A percentile compares a stretch with the other conserved stretches of the same genome.
phyloP scores from a whole-genome alignment of 23 red algal species.

The Chondrus crispus region DNA sequence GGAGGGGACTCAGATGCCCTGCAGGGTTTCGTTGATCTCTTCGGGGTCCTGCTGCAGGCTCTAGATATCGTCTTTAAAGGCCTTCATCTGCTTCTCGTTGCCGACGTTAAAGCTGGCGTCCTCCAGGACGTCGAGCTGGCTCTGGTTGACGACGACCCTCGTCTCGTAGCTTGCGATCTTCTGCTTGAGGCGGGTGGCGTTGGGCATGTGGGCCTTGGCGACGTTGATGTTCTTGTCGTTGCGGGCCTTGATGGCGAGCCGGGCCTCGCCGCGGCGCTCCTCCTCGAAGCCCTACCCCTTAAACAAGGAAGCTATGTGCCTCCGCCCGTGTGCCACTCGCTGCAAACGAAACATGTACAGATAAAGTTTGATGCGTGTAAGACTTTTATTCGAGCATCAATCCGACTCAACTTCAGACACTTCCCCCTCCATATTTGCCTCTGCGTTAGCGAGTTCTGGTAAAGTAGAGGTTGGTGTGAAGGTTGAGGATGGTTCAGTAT shows the following conservation, averaged over 20 bases:
- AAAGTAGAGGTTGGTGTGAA: too few species aligned
- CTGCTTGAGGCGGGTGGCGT: slow-evolving; percentile 33
- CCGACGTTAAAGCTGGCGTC: slow-evolving; percentile 22
- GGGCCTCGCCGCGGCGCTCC: slow-evolving; percentile 26
- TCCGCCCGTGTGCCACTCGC: too few species aligned
- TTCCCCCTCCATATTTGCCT: too few species aligned
- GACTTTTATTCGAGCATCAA: too few species aligned
- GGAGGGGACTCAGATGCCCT: too few species aligned
- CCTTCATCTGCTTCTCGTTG: slow-evolving; percentile 3
- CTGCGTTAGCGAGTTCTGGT: too few species aligned
- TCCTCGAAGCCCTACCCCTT: too few species aligned
- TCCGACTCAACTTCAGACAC: too few species aligned
- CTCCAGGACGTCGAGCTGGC: slow-evolving; percentile 33
- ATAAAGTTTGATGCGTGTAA: too few species aligned
- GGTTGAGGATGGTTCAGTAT: too few species aligned
- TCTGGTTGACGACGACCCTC: background rate
- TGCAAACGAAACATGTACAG: too few species aligned
- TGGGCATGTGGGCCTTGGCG: slow-evolving; percentile 1
- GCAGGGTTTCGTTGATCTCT: slow-evolving; percentile 30
- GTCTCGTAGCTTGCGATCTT: slow-evolving; percentile 31
- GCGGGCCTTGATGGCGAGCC: slow-evolving; percentile 21
- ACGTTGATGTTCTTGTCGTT: slow-evolving; percentile 19
- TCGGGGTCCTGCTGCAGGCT: slow-evolving; percentile 5
- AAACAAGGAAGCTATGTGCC: too few species aligned
- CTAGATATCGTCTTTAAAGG: slow-evolving; percentile 9